Percentiles rank a stretch among this genome's conserved stretches.
These are phyloP conservation scores for Lichtheimia ramosa DNA, from an alignment of 371 early-diverging fungal genomes.

Conservation along the genomic window DNA sequence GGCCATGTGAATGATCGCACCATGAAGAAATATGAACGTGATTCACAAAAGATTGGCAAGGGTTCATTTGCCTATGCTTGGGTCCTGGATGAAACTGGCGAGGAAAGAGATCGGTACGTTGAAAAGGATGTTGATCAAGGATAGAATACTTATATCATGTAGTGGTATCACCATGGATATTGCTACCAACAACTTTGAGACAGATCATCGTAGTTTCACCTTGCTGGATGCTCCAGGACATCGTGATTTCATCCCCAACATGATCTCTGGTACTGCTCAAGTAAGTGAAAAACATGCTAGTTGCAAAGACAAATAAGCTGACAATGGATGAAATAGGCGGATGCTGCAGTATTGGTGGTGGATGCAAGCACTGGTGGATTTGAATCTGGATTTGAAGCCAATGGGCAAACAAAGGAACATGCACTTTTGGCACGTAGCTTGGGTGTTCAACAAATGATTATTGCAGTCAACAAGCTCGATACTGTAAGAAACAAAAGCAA, in stretches of 20 bases:
- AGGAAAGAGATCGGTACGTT: slow-evolving; percentile 78
- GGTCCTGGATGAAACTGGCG: slow-evolving; percentile 94
- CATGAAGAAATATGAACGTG: slow-evolving; percentile 90
- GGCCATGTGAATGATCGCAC: slow-evolving; percentile 90
- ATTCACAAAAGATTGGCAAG: slow-evolving; percentile 92
- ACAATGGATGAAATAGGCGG: slow-evolving; percentile 57
- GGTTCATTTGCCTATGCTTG: slow-evolving; percentile 94
- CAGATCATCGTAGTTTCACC: slow-evolving; percentile 77
- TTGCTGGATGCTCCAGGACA: slow-evolving; percentile 99
- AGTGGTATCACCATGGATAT: slow-evolving; percentile 98
- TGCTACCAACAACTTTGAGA: slow-evolving; percentile 90
- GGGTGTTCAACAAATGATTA: slow-evolving; percentile 86
- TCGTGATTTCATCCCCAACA: slow-evolving; percentile 98
- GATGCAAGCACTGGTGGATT: slow-evolving; percentile 93
- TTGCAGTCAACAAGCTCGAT: slow-evolving; percentile 95
- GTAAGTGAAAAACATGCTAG: slow-evolving; percentile 7
- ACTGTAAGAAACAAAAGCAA: slow-evolving; percentile 37
- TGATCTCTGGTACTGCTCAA: slow-evolving; percentile 98
- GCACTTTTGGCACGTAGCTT: slow-evolving; percentile 84
- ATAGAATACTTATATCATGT: neutral
- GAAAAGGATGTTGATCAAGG: too few relatives aligned
- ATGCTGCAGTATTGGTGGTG: slow-evolving; percentile 95
- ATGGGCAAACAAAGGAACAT: slow-evolving; percentile 98
- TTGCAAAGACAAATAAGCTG: neutral
- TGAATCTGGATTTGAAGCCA: slow-evolving; percentile 95